A percentile compares a stretch with the other conserved stretches of the same genome.
Evolutionary conservation across 2,329 filamentous ascomycete species (phyloP).

Genomic region (Clonostachys chloroleuca): DNA sequence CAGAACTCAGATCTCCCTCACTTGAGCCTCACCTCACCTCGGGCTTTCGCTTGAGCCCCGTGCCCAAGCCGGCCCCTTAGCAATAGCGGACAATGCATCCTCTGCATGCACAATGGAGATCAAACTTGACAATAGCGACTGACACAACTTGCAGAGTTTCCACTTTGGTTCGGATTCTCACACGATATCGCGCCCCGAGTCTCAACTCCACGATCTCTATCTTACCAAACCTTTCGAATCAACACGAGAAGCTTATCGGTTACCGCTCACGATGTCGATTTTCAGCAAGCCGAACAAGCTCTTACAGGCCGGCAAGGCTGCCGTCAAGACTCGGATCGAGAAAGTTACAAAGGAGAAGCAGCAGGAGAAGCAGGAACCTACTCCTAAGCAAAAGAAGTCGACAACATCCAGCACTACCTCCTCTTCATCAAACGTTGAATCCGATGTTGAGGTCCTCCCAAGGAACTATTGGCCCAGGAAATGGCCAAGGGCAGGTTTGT

Average conservation of each 20-base stretch:
- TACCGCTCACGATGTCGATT: slow-evolving; percentile 47
- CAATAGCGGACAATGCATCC: background rate
- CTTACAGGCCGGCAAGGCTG: background rate
- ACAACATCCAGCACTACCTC: slow-evolving; percentile 25
- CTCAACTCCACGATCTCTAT: slow-evolving; percentile 51
- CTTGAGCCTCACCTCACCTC: slow-evolving; percentile 1
- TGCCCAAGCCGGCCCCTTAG: too few relatives aligned
- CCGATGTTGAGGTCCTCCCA: slow-evolving; percentile 45
- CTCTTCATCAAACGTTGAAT: slow-evolving; percentile 34
- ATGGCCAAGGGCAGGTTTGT: slow-evolving; percentile 26
- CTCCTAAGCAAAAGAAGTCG: slow-evolving; percentile 6
- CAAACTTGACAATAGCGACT: background rate
- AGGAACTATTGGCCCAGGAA: slow-evolving; percentile 27
- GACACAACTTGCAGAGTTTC: slow-evolving; percentile 35
- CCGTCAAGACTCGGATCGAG: background rate
- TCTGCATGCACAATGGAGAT: background rate
- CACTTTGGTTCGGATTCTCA: slow-evolving; percentile 48
- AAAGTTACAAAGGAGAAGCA: background rate
- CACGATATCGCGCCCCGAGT: slow-evolving; percentile 36
- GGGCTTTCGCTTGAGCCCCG: too few relatives aligned
- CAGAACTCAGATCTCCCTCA: background rate
- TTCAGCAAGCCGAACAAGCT: slow-evolving; percentile 23
- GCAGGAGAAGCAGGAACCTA: slow-evolving; percentile 2
- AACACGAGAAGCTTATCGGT: slow-evolving; percentile 36
- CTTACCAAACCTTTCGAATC: slow-evolving; percentile 46